A percentile compares a stretch with the other conserved stretches of the same genome.
These are phyloP conservation scores for Alternaria ventricosa DNA, from an alignment of 2,329 filamentous ascomycete genomes.

Conservation along the genomic window DNA sequence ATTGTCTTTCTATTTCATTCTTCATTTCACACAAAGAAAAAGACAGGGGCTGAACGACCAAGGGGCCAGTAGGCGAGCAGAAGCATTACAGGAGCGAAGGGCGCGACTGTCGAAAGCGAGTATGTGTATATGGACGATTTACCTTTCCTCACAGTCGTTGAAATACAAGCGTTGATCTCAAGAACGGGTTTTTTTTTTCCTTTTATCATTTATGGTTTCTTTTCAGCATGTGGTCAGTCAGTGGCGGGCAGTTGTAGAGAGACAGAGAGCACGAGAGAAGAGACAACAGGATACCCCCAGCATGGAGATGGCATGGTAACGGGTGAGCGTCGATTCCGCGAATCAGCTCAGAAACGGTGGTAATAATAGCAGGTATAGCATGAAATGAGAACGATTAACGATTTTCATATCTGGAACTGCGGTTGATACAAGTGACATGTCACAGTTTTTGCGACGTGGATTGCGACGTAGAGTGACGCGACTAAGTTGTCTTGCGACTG, in stretches of 20 bases:
- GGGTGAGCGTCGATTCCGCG: conserved; percentile 18
- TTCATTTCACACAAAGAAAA: neutral
- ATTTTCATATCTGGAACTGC: neutral
- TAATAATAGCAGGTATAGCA: conserved; percentile 25
- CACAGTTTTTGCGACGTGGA: neutral
- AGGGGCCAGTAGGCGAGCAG: conserved; percentile 1
- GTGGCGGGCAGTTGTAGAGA: neutral
- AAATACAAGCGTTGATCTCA: conserved; percentile 47
- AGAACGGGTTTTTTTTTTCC: conserved; percentile 17
- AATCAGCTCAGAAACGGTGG: conserved; percentile 4
- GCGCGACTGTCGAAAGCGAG: conserved; percentile 13
- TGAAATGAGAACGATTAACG: conserved; percentile 17
- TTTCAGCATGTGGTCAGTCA: neutral
- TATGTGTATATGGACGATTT: conserved; percentile 33
- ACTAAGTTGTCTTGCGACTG: neutral
- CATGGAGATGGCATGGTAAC: neutral
- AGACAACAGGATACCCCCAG: conserved; percentile 20
- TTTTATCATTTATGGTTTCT: conserved; percentile 1
- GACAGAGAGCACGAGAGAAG: neutral
- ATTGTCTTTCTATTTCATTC: conserved; percentile 13
- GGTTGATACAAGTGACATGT: neutral
- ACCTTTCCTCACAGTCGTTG: conserved; percentile 43
- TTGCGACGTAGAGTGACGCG: neutral
- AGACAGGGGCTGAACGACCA: conserved; percentile 3
- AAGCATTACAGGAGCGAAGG: conserved; percentile 11